Evolutionary conservation across 2,329 filamentous ascomycete genomes (phyloP).

Genomic region (Trichoderma afroharzianum): DNA sequence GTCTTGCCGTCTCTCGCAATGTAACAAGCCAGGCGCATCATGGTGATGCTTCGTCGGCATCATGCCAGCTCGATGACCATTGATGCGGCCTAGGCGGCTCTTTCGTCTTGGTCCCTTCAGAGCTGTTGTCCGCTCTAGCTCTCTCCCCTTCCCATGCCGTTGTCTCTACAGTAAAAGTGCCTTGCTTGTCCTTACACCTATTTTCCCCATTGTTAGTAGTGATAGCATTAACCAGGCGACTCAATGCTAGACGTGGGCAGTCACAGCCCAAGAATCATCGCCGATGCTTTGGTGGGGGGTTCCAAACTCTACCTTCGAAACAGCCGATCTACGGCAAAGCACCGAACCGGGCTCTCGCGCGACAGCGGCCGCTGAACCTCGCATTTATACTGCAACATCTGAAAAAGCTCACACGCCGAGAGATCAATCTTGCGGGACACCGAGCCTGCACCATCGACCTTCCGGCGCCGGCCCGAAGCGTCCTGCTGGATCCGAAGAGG

Average conservation of each 20-base stretch:
- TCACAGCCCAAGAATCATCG: not conserved
- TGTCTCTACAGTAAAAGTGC: conserved; percentile 59
- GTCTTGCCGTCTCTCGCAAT: not conserved
- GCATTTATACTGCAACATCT: conserved; percentile 61
- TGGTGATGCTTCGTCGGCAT: conserved; percentile 30
- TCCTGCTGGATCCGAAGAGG: conserved; percentile 47
- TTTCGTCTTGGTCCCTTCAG: not conserved
- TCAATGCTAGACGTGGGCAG: not conserved
- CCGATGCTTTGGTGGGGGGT: not conserved
- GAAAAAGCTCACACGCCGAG: conserved; percentile 52
- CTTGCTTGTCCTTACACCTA: conserved; percentile 58
- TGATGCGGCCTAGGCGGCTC: conserved; percentile 26
- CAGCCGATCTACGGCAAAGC: conserved; percentile 55
- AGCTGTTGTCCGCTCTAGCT: conserved; percentile 6
- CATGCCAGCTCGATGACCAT: conserved; percentile 36
- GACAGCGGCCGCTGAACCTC: conserved; percentile 47
- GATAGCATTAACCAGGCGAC: not conserved
- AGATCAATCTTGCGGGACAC: conserved; percentile 44
- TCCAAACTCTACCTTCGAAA: conserved; percentile 49
- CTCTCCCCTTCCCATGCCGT: conserved; percentile 56
- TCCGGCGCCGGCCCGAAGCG: conserved; percentile 49
- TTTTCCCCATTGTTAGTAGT: not conserved
- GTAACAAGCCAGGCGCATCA: not conserved
- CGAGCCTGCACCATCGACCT: conserved; percentile 38
- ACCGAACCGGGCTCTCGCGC: conserved; percentile 47